phyloP scores from a whole-genome alignment of 2,329 filamentous ascomycete species.

The Pestalotiopsis sp. region DNA sequence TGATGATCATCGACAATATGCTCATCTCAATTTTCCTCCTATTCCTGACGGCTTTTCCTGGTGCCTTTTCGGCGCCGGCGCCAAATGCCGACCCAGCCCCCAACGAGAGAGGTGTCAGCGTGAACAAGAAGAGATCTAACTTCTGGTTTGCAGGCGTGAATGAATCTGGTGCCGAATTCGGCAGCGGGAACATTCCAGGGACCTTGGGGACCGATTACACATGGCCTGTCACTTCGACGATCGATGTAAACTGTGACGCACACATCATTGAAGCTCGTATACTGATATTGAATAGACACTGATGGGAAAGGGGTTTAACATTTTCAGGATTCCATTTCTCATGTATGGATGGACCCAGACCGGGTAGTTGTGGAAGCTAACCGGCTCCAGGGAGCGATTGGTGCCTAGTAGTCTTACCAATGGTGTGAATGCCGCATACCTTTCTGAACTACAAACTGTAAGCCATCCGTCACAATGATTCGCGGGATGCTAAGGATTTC shows the following conservation, averaged over 20 bases:
- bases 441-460: constrained; percentile 38
- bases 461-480: too few relatives aligned
- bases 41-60: too few relatives aligned
- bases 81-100: neutral
- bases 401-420: constrained; percentile 46
- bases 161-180: constrained; percentile 11
- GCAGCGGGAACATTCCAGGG: neutral
- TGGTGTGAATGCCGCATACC: constrained; percentile 41
- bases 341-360: constrained; percentile 32
- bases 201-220: neutral
- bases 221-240: neutral
- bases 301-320: constrained; percentile 55
- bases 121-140: neutral
- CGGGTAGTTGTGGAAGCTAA: too few relatives aligned
- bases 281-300: constrained; percentile 40
- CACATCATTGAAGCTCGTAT: neutral
- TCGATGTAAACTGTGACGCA: constrained; percentile 1
- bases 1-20: too few relatives aligned
- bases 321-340: constrained; percentile 56
- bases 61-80: neutral
- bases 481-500: too few relatives aligned
- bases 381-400: constrained; percentile 46
- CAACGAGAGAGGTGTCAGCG: neutral
- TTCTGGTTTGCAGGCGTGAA: constrained; percentile 9
- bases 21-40: too few relatives aligned